These are phyloP conservation scores for Apiospora arundinis DNA, from an alignment of 2,329 filamentous ascomycete genomes.

Conservation along the genomic window DNA sequence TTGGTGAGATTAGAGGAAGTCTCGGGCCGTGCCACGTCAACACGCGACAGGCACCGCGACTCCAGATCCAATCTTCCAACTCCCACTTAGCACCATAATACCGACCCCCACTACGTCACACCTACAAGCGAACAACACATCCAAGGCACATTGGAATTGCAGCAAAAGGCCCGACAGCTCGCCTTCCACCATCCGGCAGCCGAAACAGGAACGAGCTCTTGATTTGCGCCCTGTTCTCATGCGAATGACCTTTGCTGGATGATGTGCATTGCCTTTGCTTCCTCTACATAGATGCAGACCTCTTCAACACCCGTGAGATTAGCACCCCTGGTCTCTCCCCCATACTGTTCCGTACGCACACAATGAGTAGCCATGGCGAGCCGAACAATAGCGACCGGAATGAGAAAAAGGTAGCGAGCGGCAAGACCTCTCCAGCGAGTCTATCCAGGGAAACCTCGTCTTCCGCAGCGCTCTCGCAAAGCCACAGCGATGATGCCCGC, in stretches of 20 bases:
- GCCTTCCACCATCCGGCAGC: not conserved
- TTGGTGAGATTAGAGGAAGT: not conserved
- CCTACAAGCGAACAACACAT: not conserved
- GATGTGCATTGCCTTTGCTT: not conserved
- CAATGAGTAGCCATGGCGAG: conserved; percentile 15
- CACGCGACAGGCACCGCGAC: conserved; percentile 6
- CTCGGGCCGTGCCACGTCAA: conserved; percentile 18
- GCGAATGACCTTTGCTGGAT: not conserved
- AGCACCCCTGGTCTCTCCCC: not conserved
- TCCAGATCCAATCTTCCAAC: not conserved
- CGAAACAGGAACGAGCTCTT: not conserved
- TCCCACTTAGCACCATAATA: not conserved
- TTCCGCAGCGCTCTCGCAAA: not conserved
- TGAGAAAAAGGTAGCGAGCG: not conserved
- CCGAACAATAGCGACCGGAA: not conserved
- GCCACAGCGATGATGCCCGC: conserved; percentile 20
- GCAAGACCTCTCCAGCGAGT: not conserved
- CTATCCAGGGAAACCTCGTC: not conserved
- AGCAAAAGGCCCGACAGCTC: conserved; percentile 1
- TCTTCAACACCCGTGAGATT: not conserved
- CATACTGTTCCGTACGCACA: not conserved
- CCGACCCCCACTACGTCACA: conserved; percentile 8
- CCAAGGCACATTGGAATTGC: not conserved
- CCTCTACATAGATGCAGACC: conserved; percentile 6
- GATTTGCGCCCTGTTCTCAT: not conserved